These are phyloP conservation scores for Omphalotus olearius DNA, from an alignment of 1,284 basidiomycete genomes.

Conservation along the genomic window DNA sequence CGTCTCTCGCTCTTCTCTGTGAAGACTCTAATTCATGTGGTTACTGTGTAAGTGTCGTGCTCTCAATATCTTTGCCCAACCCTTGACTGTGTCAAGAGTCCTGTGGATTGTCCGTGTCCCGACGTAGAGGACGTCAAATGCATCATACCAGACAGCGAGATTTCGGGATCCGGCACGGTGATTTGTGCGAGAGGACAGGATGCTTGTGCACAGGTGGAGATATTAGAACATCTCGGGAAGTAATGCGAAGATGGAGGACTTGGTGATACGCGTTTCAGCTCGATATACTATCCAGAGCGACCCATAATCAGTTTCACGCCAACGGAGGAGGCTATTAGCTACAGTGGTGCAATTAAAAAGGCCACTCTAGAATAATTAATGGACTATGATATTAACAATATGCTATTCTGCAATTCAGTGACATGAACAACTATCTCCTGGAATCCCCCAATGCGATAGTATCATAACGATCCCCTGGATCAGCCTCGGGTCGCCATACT, in stretches of 20 bases:
- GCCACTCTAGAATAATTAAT: no score
- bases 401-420: no score
- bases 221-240: slow-evolving; percentile 24
- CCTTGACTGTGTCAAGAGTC: slow-evolving; percentile 49
- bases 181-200: slow-evolving; percentile 53
- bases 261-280: no score
- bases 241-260: slow-evolving; percentile 17
- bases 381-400: no score
- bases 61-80: slow-evolving; percentile 57
- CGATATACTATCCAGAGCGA: no score
- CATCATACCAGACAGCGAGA: slow-evolving; percentile 46
- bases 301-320: no score
- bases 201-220: slow-evolving; percentile 48
- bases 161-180: slow-evolving; percentile 41
- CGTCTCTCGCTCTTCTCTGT: slow-evolving; percentile 12
- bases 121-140: slow-evolving; percentile 58
- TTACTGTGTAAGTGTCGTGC: slow-evolving; percentile 41
- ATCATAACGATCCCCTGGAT: no score
- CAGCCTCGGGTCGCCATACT: no score
- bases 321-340: no score
- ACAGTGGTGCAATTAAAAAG: no score
- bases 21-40: neutral
- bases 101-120: slow-evolving; percentile 58
- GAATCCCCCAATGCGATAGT: no score
- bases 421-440: no score